phyloP scores from a whole-genome alignment of 345 rosid species.

The Triadica sebifera region DNA sequence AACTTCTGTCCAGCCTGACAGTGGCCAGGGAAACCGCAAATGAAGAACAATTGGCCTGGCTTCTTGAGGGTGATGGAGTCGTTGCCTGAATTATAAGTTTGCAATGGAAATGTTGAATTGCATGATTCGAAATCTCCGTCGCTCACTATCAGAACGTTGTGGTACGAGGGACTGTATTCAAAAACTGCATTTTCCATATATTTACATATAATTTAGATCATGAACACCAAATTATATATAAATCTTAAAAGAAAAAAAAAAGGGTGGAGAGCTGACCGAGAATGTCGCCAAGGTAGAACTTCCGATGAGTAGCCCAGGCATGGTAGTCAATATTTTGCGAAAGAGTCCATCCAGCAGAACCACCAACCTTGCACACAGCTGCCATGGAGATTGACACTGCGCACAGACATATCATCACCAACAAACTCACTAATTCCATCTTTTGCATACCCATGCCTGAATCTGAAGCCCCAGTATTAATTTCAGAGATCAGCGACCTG shows the following conservation, averaged over 20 bases:
- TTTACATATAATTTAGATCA: too few relatives aligned
- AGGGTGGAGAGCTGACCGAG: neutral
- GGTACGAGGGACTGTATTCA: constrained; percentile 25
- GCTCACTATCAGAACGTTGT: constrained; percentile 36
- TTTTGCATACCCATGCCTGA: neutral
- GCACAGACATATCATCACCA: neutral
- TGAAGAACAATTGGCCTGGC: constrained; percentile 28
- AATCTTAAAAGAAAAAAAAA: neutral
- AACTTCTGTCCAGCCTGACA: constrained; percentile 36
- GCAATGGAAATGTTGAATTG: constrained; percentile 20
- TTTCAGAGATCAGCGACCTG: too few relatives aligned
- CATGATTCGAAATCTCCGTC: constrained; percentile 24
- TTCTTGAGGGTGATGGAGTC: constrained; percentile 23
- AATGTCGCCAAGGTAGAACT: constrained; percentile 7
- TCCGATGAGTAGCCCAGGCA: neutral
- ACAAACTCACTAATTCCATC: neutral
- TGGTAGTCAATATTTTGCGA: neutral
- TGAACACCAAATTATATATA: neutral
- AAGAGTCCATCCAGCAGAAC: constrained; percentile 18
- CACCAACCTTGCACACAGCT: neutral
- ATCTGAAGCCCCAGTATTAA: too few relatives aligned
- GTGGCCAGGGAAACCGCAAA: constrained; percentile 31
- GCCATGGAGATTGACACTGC: neutral
- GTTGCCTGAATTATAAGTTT: constrained; percentile 27
- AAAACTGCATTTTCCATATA: constrained; percentile 21